A percentile compares a stretch with the other conserved stretches of the same genome.
These are phyloP conservation scores for Stephania japonica DNA, from an alignment of 164 flowering plant genomes.

Conservation along the genomic window DNA sequence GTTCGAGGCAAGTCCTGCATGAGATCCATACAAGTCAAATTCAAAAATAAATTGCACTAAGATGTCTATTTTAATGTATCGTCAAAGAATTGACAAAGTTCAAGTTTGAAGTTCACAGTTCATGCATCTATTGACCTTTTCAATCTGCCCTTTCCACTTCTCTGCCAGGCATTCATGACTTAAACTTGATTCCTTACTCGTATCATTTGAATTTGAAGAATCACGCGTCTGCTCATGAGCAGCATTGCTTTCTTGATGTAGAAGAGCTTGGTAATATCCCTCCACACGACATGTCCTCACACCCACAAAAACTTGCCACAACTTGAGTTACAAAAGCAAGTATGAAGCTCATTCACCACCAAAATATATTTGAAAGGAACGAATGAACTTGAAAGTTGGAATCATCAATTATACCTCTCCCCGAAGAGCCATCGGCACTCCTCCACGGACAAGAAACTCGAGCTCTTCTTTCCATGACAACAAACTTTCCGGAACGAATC, in stretches of 20 bases:
- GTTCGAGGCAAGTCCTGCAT: slow-evolving; percentile 96
- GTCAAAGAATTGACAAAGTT: slow-evolving; percentile 3
- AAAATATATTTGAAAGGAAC: neutral
- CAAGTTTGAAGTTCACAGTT: slow-evolving; percentile 10
- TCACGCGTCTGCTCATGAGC: slow-evolving; percentile 23
- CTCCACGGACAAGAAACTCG: slow-evolving; percentile 87
- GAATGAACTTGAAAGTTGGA: slow-evolving; percentile 6
- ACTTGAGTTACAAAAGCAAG: slow-evolving; percentile 35
- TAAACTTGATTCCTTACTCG: slow-evolving; percentile 24
- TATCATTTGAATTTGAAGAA: slow-evolving; percentile 18
- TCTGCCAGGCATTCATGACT: slow-evolving; percentile 39
- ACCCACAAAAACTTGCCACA: slow-evolving; percentile 99
- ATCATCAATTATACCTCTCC: slow-evolving; percentile 65
- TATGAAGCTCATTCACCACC: neutral
- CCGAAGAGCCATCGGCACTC: slow-evolving; percentile 94
- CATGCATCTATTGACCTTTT: slow-evolving; percentile 59
- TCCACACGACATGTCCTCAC: slow-evolving; percentile 66
- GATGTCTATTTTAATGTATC: slow-evolving; percentile 10
- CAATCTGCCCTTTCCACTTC: slow-evolving; percentile 97
- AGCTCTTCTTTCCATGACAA: slow-evolving; percentile 78
- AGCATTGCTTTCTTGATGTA: slow-evolving; percentile 36
- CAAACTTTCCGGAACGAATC: slow-evolving; percentile 27
- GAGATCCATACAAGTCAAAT: slow-evolving; percentile 18
- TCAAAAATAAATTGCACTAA: slow-evolving; percentile 6
- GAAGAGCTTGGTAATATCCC: slow-evolving; percentile 63